Evolutionary conservation across 2,329 filamentous ascomycete genomes (phyloP).

Genomic region (Coniella lustricola): DNA sequence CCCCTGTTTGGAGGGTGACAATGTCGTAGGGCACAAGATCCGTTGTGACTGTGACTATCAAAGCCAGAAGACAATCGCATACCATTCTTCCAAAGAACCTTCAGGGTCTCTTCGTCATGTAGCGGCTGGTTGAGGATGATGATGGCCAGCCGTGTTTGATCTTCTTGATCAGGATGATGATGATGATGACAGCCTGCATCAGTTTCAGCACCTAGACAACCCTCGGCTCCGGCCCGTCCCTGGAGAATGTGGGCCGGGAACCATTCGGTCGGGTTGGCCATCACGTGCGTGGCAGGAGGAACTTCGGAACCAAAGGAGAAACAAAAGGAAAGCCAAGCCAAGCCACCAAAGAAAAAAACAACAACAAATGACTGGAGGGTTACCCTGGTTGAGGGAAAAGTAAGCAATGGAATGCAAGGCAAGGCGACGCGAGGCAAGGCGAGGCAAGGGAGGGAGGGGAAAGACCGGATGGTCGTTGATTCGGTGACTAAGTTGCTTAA

Average conservation of each 20-base stretch:
- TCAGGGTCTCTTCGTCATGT: slow-evolving; percentile 37
- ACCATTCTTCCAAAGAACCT: slow-evolving; percentile 45
- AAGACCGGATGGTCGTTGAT: too few relatives aligned
- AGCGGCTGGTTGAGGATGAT: slow-evolving; percentile 48
- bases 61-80: slow-evolving; percentile 9
- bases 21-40: too few relatives aligned
- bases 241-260: slow-evolving; percentile 19
- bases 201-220: background rate
- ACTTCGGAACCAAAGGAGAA: background rate
- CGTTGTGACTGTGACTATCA: too few relatives aligned
- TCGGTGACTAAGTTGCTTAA: too few relatives aligned
- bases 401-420: too few relatives aligned
- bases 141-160: slow-evolving; percentile 30
- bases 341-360: too few relatives aligned
- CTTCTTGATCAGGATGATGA: background rate
- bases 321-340: too few relatives aligned
- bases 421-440: too few relatives aligned
- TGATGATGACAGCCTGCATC: background rate
- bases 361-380: too few relatives aligned
- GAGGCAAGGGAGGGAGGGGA: too few relatives aligned
- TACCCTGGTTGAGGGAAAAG: too few relatives aligned
- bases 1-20: background rate
- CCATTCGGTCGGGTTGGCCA: slow-evolving; percentile 18
- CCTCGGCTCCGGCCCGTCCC: background rate
- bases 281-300: slow-evolving; percentile 3